phyloP scores from a whole-genome alignment of 768 basidiomycete genomes.

The Crassisporium funariophilum region DNA sequence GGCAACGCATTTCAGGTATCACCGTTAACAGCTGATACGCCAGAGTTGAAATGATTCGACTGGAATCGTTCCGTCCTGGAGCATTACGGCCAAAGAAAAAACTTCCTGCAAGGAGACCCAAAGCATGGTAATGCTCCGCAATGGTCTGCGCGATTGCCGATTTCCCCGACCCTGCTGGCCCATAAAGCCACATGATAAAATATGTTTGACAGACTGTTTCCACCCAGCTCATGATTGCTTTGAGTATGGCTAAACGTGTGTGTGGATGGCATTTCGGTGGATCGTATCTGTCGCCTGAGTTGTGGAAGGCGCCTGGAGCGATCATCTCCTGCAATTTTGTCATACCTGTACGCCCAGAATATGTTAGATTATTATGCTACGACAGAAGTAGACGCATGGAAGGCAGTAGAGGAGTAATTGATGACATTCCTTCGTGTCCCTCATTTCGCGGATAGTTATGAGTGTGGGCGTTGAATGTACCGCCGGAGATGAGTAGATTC shows the following conservation, averaged over 20 bases:
- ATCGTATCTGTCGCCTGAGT: conserved; percentile 11
- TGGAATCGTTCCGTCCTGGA: conserved; percentile 4
- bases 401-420: no score
- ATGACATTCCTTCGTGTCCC: no score
- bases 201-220: neutral
- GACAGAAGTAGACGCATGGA: no score
- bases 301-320: conserved; percentile 8
- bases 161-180: conserved; percentile 20
- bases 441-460: no score
- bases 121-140: conserved; percentile 6
- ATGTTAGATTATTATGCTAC: no score
- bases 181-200: conserved; percentile 16
- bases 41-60: conserved; percentile 11
- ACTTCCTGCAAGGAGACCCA: neutral
- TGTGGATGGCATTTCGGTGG: conserved; percentile 15
- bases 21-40: conserved; percentile 10
- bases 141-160: conserved; percentile 16
- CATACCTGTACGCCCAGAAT: no score
- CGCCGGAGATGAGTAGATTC: no score
- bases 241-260: conserved; percentile 12
- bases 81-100: conserved; percentile 17
- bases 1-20: conserved; percentile 4
- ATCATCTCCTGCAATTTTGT: no score
- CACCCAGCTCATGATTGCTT: conserved; percentile 4
- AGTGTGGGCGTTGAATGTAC: no score